phyloP scores from a whole-genome alignment of 129 eudicot species.

The Calendula officinalis region DNA sequence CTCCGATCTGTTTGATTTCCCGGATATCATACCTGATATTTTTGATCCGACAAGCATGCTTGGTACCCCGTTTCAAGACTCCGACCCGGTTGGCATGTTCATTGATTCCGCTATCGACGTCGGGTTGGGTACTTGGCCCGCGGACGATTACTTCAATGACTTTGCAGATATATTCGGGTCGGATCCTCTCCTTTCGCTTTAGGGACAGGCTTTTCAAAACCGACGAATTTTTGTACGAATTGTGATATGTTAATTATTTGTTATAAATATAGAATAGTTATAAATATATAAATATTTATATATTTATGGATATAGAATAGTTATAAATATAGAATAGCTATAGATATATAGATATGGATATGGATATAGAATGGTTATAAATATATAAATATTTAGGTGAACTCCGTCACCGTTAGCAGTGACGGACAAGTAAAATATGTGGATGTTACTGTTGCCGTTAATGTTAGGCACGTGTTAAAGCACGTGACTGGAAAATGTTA shows the following conservation, averaged over 20 bases:
- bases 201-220: neutral
- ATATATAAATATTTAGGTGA: constrained; percentile 32
- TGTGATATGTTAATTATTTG: constrained; percentile 14
- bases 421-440: constrained; percentile 34
- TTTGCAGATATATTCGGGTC: constrained; percentile 83
- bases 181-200: constrained; percentile 75
- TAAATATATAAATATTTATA: too few species aligned
- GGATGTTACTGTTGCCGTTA: constrained; percentile 16
- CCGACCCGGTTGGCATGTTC: constrained; percentile 31
- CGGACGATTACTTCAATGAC: constrained; percentile 64
- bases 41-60: constrained; percentile 38
- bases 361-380: constrained; percentile 3
- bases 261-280: constrained; percentile 11
- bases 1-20: constrained; percentile 50
- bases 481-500: constrained; percentile 35
- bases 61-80: constrained; percentile 23
- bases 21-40: constrained; percentile 45
- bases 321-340: constrained; percentile 3
- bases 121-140: constrained; percentile 41
- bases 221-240: constrained; percentile 25
- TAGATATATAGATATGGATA: constrained; percentile 14
- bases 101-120: constrained; percentile 26
- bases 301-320: constrained; percentile 9
- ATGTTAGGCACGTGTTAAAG: constrained; percentile 24
- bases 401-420: constrained; percentile 44